Evolutionary conservation across 176 grass and related monocot genomes (phyloP).

Genomic region (Paspalum notatum): DNA sequence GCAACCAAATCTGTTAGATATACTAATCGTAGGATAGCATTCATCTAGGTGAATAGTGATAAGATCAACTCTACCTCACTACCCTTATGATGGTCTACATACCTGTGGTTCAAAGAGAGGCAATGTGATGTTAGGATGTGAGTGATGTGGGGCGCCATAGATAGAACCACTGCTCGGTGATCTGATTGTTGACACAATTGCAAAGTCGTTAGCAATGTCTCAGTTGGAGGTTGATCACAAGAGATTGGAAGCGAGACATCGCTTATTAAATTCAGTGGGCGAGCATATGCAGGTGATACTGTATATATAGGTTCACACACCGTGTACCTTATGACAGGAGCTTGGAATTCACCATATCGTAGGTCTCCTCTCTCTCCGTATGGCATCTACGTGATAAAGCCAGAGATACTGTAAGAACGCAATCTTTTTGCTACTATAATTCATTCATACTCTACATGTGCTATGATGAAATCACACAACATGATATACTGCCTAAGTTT

Average conservation of each 20-base stretch:
- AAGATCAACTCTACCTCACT: conserved; percentile 1
- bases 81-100: not conserved
- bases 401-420: conserved; percentile 11
- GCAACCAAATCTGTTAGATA: conserved; percentile 25
- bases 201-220: conserved; percentile 30
- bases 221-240: conserved; percentile 30
- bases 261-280: conserved; percentile 21
- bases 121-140: conserved; percentile 47
- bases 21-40: not conserved
- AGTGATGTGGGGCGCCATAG: conserved; percentile 40
- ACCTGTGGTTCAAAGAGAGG: conserved; percentile 61
- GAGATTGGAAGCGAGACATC: not conserved
- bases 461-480: not conserved
- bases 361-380: conserved; percentile 52
- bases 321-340: conserved; percentile 51
- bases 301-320: not conserved
- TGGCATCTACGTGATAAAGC: conserved; percentile 45
- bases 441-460: not conserved
- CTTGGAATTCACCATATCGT: conserved; percentile 50
- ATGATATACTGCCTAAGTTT: not conserved
- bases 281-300: not conserved
- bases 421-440: not conserved
- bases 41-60: conserved; percentile 6
- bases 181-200: conserved; percentile 37
- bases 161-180: conserved; percentile 49